These are phyloP conservation scores for Lactuca saligna DNA, from an alignment of 129 eudicot genomes.

Conservation along the genomic window DNA sequence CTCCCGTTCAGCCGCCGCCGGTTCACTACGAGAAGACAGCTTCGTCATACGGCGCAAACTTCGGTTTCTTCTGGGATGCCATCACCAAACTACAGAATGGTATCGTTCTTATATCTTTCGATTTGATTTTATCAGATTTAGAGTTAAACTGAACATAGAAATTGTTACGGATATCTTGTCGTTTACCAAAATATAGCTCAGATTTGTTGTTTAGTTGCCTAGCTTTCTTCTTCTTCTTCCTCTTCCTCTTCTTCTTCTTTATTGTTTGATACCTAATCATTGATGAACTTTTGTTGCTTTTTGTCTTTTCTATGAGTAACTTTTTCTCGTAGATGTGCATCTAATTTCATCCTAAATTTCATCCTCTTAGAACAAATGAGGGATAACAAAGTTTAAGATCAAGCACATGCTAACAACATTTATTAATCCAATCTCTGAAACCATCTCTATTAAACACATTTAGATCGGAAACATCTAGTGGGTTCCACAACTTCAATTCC, in stretches of 20 bases:
- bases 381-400: constrained; percentile 1
- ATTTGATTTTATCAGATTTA: constrained; percentile 10
- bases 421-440: background rate
- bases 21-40: constrained; percentile 32
- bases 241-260: background rate
- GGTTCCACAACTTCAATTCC: background rate
- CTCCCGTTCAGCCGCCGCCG: constrained; percentile 57
- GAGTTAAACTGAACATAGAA: background rate
- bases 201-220: constrained; percentile 11
- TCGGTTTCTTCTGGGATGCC: constrained; percentile 77
- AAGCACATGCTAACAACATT: background rate
- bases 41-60: constrained; percentile 39
- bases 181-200: background rate
- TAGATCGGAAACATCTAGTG: background rate
- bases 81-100: constrained; percentile 83
- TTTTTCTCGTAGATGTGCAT: constrained; percentile 11
- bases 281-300: constrained; percentile 2
- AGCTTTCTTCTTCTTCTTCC: background rate
- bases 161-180: background rate
- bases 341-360: background rate
- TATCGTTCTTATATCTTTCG: constrained; percentile 14
- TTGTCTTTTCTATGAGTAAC: background rate
- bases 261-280: background rate
- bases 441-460: background rate
- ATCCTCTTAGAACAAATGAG: constrained; percentile 1